Base-by-base conservation (phyloP, 768 basidiomycete species). In the Kondoa malvinella region DNA sequence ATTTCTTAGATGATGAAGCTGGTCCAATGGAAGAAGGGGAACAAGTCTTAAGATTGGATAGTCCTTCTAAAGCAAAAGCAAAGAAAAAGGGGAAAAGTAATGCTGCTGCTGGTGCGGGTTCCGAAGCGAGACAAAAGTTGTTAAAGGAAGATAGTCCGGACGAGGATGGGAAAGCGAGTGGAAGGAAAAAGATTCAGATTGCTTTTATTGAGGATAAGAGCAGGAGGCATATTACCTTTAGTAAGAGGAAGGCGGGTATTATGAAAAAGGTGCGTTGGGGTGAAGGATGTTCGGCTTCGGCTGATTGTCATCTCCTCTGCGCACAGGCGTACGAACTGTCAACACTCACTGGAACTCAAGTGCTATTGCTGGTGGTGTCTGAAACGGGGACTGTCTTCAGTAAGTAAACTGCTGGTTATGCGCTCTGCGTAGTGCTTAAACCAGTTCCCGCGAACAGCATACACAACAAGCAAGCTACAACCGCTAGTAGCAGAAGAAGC, bases 181-280 rank as follows among this genome's bases (percentile, higher is more conserved):
- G 70, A 2, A 81, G 95, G 74, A 82, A 94, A 76, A 97, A 97
- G 86, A 97, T 99, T 81, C 90, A 94, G 85, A 99, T 99, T 81
- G 92, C 96, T 81, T 99, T 92, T 81, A 99, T 99, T 79, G 88
- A 91, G 81, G 95, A 99, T 81, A 96, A 96, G 67, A 65, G 62
- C 57, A 67, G 78, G 82, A 84, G 94, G 81, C 94, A 99, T 83
- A 99, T 97, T 81, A 99, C 94, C 76, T 99, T 99, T 85, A 90
- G 87, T 81, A 99, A 99, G 86, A 86, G 94, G 81, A 97, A 97
- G 84, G 94, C 95, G 76, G 94, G 94, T 82, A 94, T 95, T 79
- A 95, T 95, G 92, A 95, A 95, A 85, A 95, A 95, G 87, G 91
- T 88, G 75, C 12, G 61, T 32, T 63, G 27, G 14, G 57, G n/a